Evolutionary conservation across 345 rosid species (phyloP), one percentile per base, ranked within the genome.

Genomic region (Populus ilicifolia): DNA sequence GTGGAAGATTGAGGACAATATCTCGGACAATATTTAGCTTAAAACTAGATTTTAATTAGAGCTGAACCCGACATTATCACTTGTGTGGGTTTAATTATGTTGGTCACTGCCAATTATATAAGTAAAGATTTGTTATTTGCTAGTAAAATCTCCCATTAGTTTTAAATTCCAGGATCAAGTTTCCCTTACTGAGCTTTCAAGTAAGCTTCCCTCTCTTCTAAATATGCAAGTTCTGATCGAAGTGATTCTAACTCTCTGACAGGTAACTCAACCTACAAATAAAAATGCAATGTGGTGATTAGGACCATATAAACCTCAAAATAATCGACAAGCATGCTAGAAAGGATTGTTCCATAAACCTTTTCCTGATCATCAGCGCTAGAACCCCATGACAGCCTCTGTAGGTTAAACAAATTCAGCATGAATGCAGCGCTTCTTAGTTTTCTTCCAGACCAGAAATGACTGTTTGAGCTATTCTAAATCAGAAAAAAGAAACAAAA

Each of bases 201-300:
- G 86, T 87, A 86, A 81, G 97, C 87, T 84, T 91, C 98, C 79
- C 94, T 91, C 80, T 96, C 98, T 89, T 96, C 99, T 75, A 92
- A 52, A 67, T 89, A 94, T 71, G 90, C 88, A 27, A 96, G 86
- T 80, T 91, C 94, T 70, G 99, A 77, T 77, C 89, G 84, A 81
- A 96, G 96, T 36, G 94, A 91, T 79, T 87, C 98, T 27, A 96
- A 81, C 82, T 96, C 98, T 13, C 84, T 86, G 67, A 86, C 91
- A 76, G 89, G 81, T 80, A 96, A 72, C 84, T 85, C 88, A 78
- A 96, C 92, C 98, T 93, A 88, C 52, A 77, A 81, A 69, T 43
- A 5, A 56, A 69, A 43, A 59, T 76, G 63, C 12, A 50, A 43
- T 52, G 5, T 4, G 30, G 69, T 29, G 72, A 81, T 80, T 50